A percentile compares a stretch with the other conserved stretches of the same genome.
Conservation (phyloP, 257 asterid genomes). For the Lycium barbarum region DNA sequence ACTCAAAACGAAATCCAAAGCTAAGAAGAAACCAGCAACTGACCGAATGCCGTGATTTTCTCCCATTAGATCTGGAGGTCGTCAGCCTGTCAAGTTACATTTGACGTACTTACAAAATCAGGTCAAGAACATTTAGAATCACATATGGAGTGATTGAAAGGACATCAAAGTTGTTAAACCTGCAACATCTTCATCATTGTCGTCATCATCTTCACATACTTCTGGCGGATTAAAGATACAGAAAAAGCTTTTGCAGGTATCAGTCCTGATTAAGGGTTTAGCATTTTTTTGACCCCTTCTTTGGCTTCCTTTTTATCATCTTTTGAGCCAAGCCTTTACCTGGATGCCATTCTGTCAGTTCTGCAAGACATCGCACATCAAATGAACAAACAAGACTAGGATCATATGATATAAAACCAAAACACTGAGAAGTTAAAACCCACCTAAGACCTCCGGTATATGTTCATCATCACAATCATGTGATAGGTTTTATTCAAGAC, state of each 20-base stretch:
- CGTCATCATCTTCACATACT: slow-evolving; percentile 74
- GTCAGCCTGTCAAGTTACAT: slow-evolving; percentile 60
- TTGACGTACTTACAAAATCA: not conserved
- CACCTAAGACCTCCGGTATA: slow-evolving; percentile 77
- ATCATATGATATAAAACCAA: not conserved
- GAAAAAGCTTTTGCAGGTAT: slow-evolving; percentile 74
- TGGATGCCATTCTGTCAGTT: slow-evolving; percentile 72
- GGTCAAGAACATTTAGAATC: slow-evolving; percentile 15
- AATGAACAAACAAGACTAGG: not conserved
- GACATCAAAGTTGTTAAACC: slow-evolving; percentile 26
- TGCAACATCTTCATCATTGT: slow-evolving; percentile 69
- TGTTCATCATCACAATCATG: slow-evolving; percentile 77
- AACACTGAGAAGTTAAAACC: not conserved
- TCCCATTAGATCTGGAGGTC: slow-evolving; percentile 77
- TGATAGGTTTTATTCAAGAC: slow-evolving; percentile 71
- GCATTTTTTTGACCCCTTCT: slow-evolving; percentile 66
- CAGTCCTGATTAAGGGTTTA: slow-evolving; percentile 69
- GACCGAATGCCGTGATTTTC: slow-evolving; percentile 79
- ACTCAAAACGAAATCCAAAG: not conserved
- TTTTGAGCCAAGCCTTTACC: slow-evolving; percentile 76
- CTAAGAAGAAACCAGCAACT: slow-evolving; percentile 34
- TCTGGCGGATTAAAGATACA: slow-evolving; percentile 74
- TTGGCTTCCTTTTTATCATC: slow-evolving; percentile 74
- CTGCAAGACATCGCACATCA: slow-evolving; percentile 47
- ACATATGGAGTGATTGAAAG: not conserved